A percentile compares a stretch with the other conserved stretches of the same genome.
Conservation (phyloP, 1,284 basidiomycete species). For the Leccinum angustisporum region DNA sequence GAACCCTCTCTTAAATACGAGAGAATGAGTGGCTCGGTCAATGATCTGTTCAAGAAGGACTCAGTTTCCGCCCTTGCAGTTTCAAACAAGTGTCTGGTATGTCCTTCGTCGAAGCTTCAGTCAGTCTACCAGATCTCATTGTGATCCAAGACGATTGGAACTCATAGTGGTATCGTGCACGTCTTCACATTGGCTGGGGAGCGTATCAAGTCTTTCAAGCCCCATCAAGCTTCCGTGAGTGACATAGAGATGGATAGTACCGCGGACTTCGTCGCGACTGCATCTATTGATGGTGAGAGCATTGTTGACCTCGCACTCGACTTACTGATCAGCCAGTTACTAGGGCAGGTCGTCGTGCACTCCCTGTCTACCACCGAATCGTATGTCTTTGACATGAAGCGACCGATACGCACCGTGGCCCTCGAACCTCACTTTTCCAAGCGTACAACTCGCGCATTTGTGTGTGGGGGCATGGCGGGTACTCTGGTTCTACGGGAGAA, state of each 20-base stretch:
- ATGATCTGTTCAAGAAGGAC: slow-evolving; percentile 86
- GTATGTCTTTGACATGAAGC: slow-evolving; percentile 89
- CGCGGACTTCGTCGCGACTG: slow-evolving; percentile 89
- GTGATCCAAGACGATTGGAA: slow-evolving; percentile 72
- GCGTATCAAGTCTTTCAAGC: slow-evolving; percentile 87
- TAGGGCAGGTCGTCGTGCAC: slow-evolving; percentile 88
- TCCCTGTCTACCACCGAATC: slow-evolving; percentile 81
- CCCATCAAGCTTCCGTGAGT: slow-evolving; percentile 88
- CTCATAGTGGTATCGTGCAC: slow-evolving; percentile 90
- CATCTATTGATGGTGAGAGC: slow-evolving; percentile 87
- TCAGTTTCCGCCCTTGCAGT: slow-evolving; percentile 83
- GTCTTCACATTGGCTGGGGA: slow-evolving; percentile 80
- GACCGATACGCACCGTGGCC: slow-evolving; percentile 88
- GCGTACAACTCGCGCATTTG: slow-evolving; percentile 79
- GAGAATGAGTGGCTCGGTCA: slow-evolving; percentile 71
- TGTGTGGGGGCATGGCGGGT: slow-evolving; percentile 93
- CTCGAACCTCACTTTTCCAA: slow-evolving; percentile 92
- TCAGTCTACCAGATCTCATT: slow-evolving; percentile 5
- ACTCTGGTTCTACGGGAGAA: slow-evolving; percentile 87
- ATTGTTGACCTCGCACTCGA: not conserved
- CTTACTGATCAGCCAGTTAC: slow-evolving; percentile 21
- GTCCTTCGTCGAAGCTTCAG: slow-evolving; percentile 23
- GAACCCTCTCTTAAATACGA: slow-evolving; percentile 91
- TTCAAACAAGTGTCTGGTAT: slow-evolving; percentile 73
- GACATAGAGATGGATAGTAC: slow-evolving; percentile 86